Base-by-base conservation (phyloP, 1,284 basidiomycete species). In the Heterobasidion irregulare region DNA sequence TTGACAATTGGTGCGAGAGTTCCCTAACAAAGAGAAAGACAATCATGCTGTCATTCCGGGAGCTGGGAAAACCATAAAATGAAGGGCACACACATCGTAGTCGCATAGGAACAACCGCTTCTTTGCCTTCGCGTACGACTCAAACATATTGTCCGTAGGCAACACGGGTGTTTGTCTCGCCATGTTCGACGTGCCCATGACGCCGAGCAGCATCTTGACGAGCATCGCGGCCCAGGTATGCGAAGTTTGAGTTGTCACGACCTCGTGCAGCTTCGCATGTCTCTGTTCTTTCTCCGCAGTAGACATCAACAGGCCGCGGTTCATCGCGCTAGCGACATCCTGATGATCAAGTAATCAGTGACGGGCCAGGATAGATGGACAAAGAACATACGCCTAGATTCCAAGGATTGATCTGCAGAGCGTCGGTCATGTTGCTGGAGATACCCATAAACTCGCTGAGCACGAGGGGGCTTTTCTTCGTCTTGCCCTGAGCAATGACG, bases 371-470 rank as follows among this genome's bases (percentile, higher is more conserved):
- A 38, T 33, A 16, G 1, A 36, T 8, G 50, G 33, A 49, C 49
- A 33, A 52, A 15, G 32, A 35, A 75, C 83, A 58, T 59, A 90
- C 89, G 55, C 85, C 88, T 8, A 93, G 79, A 66, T 92, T 89
- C 92, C 93, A 95, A 1, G 93, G 93, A 66, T 92, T 93, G 51
- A 92, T 85, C 61, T 89, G 82, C 48, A 94, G 75, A 9, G 93
- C 89, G 47, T 91, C 82, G 47, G 78, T 77, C 88, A 96, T 92
- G 59, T 89, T 83, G 63, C 88, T 87, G 52, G 89, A 90, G 60
- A 97, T 98, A 26, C 97, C 96, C 84, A 98, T 98, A 68, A 99
- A 99, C 72, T 99, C 96, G 66, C 90, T 94, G 48, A 99, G 76
- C 56, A 99, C 90, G 54, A 96, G 82, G 0, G 90, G 94, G 54